Evolutionary conservation across 306 rosid genomes (phyloP).

Genomic region (Acacia acuminata): DNA sequence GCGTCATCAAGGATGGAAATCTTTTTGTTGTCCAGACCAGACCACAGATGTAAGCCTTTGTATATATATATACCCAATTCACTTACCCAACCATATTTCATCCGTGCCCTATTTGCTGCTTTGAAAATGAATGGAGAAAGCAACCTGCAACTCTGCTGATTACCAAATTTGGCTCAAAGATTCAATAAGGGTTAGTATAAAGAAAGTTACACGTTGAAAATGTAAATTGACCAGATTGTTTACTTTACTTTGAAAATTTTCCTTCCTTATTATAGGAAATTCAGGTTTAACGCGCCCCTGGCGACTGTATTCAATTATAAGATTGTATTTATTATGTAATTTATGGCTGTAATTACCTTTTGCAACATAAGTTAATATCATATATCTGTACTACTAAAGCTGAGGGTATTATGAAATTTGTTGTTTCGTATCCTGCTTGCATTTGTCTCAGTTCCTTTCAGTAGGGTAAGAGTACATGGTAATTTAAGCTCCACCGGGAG

Average conservation of each 20-base stretch:
- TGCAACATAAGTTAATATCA: not conserved
- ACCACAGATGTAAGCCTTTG: constrained; percentile 77
- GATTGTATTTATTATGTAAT: not conserved
- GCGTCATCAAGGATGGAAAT: constrained; percentile 89
- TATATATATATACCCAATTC: not conserved
- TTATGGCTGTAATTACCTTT: not conserved
- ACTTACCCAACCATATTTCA: constrained; percentile 17
- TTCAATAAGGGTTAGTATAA: constrained; percentile 18
- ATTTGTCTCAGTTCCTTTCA: not conserved
- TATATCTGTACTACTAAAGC: not conserved
- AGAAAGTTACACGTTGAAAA: constrained; percentile 19
- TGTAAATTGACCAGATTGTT: constrained; percentile 28
- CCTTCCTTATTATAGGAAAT: not conserved
- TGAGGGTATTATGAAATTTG: not conserved
- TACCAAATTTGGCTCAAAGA: constrained; percentile 12
- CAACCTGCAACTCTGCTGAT: constrained; percentile 24
- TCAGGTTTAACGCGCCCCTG: not conserved
- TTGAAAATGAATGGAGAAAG: constrained; percentile 16
- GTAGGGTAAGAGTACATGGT: not conserved
- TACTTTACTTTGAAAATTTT: not conserved
- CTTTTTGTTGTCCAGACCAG: constrained; percentile 95
- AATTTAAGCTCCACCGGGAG: too few relatives aligned
- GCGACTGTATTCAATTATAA: not conserved
- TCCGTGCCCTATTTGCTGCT: constrained; percentile 15
- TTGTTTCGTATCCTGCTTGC: not conserved